Conservation (phyloP, 345 rosid genomes). For the Anacardium occidentale region DNA sequence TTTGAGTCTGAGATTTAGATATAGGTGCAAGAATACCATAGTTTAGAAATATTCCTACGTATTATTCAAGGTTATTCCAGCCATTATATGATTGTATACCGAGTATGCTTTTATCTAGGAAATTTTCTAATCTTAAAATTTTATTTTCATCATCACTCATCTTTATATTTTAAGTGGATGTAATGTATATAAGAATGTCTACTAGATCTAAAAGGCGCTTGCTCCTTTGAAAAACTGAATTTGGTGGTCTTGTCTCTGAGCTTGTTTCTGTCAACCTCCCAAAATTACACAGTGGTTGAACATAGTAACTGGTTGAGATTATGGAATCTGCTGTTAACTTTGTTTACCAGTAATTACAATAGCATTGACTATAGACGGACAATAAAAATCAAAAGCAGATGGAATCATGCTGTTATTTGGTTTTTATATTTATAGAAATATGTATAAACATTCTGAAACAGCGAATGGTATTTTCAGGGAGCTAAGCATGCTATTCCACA, state of each 20-base stretch:
- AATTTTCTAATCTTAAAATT: background rate
- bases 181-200: background rate
- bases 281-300: background rate
- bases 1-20: constrained; percentile 29
- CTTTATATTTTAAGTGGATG: background rate
- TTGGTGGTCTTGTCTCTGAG: background rate
- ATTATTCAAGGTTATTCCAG: constrained; percentile 18
- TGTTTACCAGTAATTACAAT: background rate
- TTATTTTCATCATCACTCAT: background rate
- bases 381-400: background rate
- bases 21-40: constrained; percentile 26
- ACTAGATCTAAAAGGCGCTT: background rate
- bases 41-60: constrained; percentile 26
- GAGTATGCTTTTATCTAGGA: background rate
- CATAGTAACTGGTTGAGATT: background rate
- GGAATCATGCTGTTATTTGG: background rate
- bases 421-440: background rate
- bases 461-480: background rate
- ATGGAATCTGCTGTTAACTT: background rate
- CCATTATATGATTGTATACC: constrained; percentile 15
- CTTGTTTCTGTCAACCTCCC: background rate
- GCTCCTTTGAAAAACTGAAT: background rate
- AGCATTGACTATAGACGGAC: background rate
- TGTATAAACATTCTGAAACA: background rate
- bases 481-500: background rate